Base-by-base conservation (phyloP, 257 asterid genomes). In the Nemophila menziesii region DNA sequence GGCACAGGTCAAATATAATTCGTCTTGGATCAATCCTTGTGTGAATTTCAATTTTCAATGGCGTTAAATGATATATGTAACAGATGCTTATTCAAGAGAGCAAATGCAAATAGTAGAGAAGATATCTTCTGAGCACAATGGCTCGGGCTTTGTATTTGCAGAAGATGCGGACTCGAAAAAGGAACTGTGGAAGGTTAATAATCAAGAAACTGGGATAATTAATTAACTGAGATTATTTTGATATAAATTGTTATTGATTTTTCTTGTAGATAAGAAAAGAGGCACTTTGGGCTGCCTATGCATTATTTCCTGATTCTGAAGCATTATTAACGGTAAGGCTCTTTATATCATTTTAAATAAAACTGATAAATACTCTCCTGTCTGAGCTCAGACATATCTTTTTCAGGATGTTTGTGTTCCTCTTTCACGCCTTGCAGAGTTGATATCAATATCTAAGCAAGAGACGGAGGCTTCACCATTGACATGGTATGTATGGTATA, bases 1-100 rank as follows among this genome's bases (percentile, higher is more conserved):
- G 98, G 98, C 77, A 87, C 95, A 79, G 97, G 96, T 86, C 51
- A 68, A 22, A n/a, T n/a, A n/a, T n/a, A n/a, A n/a, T n/a, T n/a
- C n/a, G n/a, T n/a, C n/a, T n/a, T n/a, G n/a, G n/a, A n/a, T n/a
- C n/a, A n/a, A n/a, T n/a, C n/a, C n/a, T n/a, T n/a, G n/a, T n/a
- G n/a, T n/a, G n/a, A n/a, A n/a, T n/a, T n/a, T n/a, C n/a, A n/a
- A n/a, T n/a, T n/a, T n/a, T n/a, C n/a, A n/a, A n/a, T n/a, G n/a
- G 52, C 40, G 52, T 41, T 46, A 49, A 38, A 44, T 44, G 44
- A 52, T 54, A 37, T 24, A 44, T 49, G 80, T n/a, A n/a, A n/a
- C n/a, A 84, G 98, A 84, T 67, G 82, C 95, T 22, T 89, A 84
- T 61, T 62, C 94, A 16, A 84, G 72, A 16, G 98, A 89, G 67